These are phyloP conservation scores for Berkeleyomyces rouxiae DNA, from an alignment of 2,329 filamentous ascomycete genomes.

Conservation along the genomic window DNA sequence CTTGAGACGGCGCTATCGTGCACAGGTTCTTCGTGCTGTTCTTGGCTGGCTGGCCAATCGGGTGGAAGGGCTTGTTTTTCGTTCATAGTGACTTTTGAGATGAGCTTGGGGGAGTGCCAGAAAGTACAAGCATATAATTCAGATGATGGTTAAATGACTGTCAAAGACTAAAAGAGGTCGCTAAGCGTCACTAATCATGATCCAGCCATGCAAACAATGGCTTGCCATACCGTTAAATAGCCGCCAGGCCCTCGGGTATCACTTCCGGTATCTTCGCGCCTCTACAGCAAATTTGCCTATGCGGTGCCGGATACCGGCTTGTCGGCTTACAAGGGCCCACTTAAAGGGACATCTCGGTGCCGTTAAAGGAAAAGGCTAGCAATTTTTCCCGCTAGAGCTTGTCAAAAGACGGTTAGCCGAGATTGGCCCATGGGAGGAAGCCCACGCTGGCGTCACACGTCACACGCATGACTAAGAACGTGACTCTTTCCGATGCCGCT, in stretches of 20 bases:
- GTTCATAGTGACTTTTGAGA: too few species aligned
- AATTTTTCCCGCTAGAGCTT: neutral
- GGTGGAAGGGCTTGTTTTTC: neutral
- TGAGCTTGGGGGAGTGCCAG: too few species aligned
- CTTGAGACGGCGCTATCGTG: neutral
- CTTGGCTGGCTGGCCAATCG: neutral
- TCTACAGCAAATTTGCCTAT: neutral
- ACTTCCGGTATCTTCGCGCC: neutral
- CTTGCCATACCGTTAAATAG: neutral
- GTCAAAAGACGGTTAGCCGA: neutral
- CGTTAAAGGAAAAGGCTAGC: neutral
- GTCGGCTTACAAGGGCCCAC: neutral
- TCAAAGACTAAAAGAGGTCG: too few species aligned
- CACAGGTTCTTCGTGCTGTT: neutral
- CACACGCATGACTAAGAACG: neutral
- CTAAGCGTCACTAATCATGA: too few species aligned
- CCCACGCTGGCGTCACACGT: too few species aligned
- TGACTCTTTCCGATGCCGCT: neutral
- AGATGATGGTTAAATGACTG: too few species aligned
- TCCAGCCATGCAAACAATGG: neutral
- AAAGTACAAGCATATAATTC: too few species aligned
- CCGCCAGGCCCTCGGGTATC: neutral
- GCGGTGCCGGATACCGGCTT: constrained; percentile 1
- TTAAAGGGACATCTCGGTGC: neutral
- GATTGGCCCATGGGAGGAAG: neutral